These are phyloP conservation scores for Esteya vermicola DNA, from an alignment of 2,329 filamentous ascomycete genomes.

Conservation along the genomic window DNA sequence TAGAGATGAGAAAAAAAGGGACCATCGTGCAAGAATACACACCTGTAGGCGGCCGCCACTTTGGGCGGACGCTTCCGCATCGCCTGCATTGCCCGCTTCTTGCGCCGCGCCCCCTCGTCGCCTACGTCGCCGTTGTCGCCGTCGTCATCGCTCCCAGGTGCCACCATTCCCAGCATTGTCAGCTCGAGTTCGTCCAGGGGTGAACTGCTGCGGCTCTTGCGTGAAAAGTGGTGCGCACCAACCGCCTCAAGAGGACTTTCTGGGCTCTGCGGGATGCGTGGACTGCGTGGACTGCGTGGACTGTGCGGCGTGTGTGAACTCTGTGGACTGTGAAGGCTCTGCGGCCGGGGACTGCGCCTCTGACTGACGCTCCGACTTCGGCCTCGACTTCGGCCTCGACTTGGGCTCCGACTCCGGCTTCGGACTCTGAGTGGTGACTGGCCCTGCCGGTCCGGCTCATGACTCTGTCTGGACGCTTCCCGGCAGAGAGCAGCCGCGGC, in stretches of 20 bases:
- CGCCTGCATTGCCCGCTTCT: background rate
- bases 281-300: too few species aligned
- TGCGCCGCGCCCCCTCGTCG: too few species aligned
- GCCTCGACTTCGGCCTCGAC: background rate
- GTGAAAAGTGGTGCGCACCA: background rate
- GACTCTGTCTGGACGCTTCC: background rate
- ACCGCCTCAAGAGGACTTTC: too few species aligned
- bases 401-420: background rate
- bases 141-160: conserved; percentile 6
- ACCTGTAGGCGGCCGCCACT: conserved; percentile 7
- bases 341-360: background rate
- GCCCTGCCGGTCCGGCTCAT: too few species aligned
- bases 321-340: background rate
- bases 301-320: too few species aligned
- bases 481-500: too few species aligned
- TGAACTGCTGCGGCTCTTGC: conserved; percentile 10
- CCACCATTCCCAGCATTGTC: conserved; percentile 14
- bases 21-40: background rate
- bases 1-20: too few species aligned
- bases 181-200: conserved; percentile 12
- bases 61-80: conserved; percentile 4
- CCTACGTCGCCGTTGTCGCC: background rate
- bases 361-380: background rate
- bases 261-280: too few species aligned
- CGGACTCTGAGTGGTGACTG: too few species aligned